Evolutionary conservation across 192 early-diverging fungal genomes (phyloP).

Genomic region (Spizellomyces punctatus): DNA sequence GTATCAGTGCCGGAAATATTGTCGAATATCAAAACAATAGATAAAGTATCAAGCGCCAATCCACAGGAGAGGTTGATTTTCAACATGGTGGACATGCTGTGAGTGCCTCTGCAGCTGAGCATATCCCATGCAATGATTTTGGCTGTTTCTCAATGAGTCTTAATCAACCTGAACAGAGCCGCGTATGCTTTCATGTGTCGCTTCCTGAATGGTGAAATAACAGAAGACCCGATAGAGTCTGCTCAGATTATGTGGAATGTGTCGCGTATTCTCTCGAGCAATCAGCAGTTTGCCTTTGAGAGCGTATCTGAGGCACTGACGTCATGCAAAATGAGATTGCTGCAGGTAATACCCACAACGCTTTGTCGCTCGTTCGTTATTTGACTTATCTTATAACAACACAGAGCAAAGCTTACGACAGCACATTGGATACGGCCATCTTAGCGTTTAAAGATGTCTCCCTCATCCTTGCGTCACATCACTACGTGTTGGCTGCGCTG

Average conservation of each 20-base stretch:
- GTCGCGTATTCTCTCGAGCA: constrained; percentile 16
- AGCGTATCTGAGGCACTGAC: constrained; percentile 16
- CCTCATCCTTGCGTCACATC: constrained; percentile 3
- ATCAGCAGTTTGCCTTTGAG: constrained; percentile 25
- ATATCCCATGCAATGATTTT: not conserved
- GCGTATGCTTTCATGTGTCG: constrained; percentile 31
- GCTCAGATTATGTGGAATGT: constrained; percentile 24
- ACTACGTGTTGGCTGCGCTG: constrained; percentile 6
- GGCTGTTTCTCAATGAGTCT: too few relatives aligned
- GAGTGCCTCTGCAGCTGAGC: not conserved
- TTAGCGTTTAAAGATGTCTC: constrained; percentile 10
- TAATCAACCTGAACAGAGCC: not conserved
- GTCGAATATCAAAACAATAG: constrained; percentile 2
- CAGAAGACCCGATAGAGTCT: constrained; percentile 26
- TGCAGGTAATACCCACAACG: constrained; percentile 13
- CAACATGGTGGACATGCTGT: constrained; percentile 30
- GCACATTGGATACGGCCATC: not conserved
- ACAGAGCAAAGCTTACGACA: constrained; percentile 25
- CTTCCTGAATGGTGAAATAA: constrained; percentile 31
- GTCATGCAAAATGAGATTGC: constrained; percentile 4
- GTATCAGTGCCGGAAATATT: constrained; percentile 3
- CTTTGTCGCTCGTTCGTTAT: not conserved
- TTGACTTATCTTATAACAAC: not conserved
- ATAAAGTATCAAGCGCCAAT: not conserved
- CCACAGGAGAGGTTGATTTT: constrained; percentile 18